phyloP scores from a whole-genome alignment of 768 basidiomycete genomes.

The Leucosporidium yakuticum region DNA sequence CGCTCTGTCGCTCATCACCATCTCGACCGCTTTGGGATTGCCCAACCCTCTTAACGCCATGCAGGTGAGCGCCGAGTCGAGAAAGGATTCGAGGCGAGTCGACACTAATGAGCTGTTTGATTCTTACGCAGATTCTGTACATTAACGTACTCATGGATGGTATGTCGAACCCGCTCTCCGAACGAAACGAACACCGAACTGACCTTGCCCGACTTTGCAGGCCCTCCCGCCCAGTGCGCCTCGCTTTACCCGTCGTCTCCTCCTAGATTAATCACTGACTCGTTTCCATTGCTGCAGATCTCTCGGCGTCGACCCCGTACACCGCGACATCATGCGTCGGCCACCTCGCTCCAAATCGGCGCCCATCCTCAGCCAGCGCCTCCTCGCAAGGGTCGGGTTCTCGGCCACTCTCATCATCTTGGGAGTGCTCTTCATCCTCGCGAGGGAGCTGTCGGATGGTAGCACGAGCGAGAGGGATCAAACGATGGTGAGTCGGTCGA shows the following conservation, averaged over 20 bases:
- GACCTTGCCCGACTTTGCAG: constrained; percentile 41
- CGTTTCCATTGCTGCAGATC: constrained; percentile 45
- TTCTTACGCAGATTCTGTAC: constrained; percentile 68
- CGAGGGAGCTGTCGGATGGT: constrained; percentile 74
- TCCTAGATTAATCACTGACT: background rate
- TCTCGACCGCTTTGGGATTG: constrained; percentile 82
- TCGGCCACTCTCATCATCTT: constrained; percentile 85
- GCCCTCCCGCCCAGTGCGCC: constrained; percentile 72
- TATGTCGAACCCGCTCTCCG: constrained; percentile 40
- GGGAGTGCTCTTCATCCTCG: constrained; percentile 81
- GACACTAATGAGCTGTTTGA: background rate
- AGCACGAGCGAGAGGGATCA: constrained; percentile 80
- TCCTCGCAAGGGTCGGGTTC: constrained; percentile 79
- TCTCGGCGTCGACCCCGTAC: constrained; percentile 92
- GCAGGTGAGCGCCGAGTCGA: constrained; percentile 45
- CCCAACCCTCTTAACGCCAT: constrained; percentile 93
- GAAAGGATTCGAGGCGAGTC: background rate
- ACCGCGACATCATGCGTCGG: constrained; percentile 82
- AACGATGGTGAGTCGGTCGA: constrained; percentile 67
- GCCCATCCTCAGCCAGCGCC: constrained; percentile 67
- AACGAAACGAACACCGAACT: background rate
- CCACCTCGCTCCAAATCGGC: constrained; percentile 91
- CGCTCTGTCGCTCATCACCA: constrained; percentile 86
- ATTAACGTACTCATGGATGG: constrained; percentile 98
- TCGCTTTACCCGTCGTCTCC: background rate